Percentiles rank a stretch among this genome's conserved stretches.
Evolutionary conservation across 371 early-diverging fungal genomes (phyloP).

Genomic region (Haplosporangium sp.): DNA sequence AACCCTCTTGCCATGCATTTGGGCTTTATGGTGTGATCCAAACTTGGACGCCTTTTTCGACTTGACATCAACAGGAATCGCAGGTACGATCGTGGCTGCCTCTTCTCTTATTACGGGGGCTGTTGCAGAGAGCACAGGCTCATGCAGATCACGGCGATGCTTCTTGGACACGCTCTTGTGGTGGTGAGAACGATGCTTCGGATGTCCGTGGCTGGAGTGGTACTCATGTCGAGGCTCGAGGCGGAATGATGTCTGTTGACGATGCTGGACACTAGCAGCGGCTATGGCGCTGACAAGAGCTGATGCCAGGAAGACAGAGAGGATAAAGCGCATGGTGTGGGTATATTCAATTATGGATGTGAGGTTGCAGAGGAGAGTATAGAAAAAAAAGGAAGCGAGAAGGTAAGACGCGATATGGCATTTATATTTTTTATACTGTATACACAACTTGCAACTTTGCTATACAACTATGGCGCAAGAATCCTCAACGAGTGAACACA

Average conservation of each 20-base stretch:
- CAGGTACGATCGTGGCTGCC: not conserved
- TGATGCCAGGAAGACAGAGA: conserved; percentile 38
- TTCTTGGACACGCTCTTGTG: conserved; percentile 16
- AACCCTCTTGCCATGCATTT: not conserved
- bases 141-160: conserved; percentile 20
- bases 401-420: not conserved
- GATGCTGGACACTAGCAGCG: conserved; percentile 21
- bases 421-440: too few species aligned
- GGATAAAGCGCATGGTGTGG: conserved; percentile 44
- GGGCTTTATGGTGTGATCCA: conserved; percentile 4
- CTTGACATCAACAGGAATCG: not conserved
- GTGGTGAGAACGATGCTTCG: conserved; percentile 17
- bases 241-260: conserved; percentile 42
- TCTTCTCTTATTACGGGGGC: not conserved
- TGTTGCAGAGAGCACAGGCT: conserved; percentile 3
- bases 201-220: conserved; percentile 3
- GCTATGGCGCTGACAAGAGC: conserved; percentile 42
- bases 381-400: not conserved
- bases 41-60: not conserved
- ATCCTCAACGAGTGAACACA: too few species aligned
- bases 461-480: too few species aligned
- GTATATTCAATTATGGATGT: not conserved
- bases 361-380: not conserved
- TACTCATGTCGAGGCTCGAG: conserved; percentile 39
- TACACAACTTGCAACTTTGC: too few species aligned